phyloP scores from a whole-genome alignment of 192 early-diverging fungal genomes.

The Coemansia sp. region DNA sequence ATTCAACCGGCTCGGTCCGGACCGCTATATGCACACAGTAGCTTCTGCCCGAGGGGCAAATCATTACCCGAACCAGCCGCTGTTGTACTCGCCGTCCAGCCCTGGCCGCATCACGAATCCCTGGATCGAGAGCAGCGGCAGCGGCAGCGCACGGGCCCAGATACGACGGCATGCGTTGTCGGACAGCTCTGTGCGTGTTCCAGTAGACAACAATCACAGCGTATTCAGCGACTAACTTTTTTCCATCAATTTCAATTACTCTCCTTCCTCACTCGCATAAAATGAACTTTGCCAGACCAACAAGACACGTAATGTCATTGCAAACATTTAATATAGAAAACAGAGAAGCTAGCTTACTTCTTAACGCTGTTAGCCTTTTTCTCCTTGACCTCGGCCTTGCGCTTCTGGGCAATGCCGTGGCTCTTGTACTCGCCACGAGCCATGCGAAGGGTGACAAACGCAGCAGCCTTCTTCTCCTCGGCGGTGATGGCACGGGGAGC shows the following conservation, averaged over 20 bases:
- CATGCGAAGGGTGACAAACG: constrained; percentile 53
- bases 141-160: constrained; percentile 4
- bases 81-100: constrained; percentile 44
- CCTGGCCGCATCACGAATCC: constrained; percentile 35
- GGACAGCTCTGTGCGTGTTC: constrained; percentile 16
- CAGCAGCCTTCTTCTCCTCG: constrained; percentile 56
- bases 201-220: not conserved
- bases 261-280: too few species aligned
- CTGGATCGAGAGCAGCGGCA: constrained; percentile 22
- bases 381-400: constrained; percentile 36
- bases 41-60: constrained; percentile 1
- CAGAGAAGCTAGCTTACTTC: constrained; percentile 35
- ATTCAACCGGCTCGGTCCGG: not conserved
- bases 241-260: not conserved
- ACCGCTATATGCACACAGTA: constrained; percentile 22
- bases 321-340: constrained; percentile 8
- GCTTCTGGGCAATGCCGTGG: constrained; percentile 48
- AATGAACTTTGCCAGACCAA: too few species aligned
- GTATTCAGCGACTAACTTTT: not conserved
- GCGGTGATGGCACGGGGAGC: constrained; percentile 53
- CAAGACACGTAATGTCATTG: too few species aligned
- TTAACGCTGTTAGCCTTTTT: constrained; percentile 51
- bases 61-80: constrained; percentile 4
- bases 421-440: constrained; percentile 50
- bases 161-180: constrained; percentile 40